phyloP scores from a whole-genome alignment of 495 filamentous ascomycete species.

The Penicillium antarcticum region DNA sequence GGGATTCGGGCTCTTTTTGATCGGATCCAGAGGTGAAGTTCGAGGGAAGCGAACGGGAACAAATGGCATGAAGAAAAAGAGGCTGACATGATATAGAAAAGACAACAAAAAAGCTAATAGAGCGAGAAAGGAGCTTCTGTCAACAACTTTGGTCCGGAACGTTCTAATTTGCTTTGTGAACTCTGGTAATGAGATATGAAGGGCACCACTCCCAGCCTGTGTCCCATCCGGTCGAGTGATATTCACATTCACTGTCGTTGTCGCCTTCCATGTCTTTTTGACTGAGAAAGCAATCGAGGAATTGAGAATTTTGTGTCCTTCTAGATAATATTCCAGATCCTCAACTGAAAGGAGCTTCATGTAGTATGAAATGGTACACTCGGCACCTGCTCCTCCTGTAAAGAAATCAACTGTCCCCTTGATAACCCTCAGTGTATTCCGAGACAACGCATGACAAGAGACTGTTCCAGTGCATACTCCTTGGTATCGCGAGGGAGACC shows the following conservation, averaged over 20 bases:
- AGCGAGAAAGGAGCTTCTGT: not conserved
- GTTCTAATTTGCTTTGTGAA: constrained; percentile 58
- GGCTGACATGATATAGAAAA: constrained; percentile 53
- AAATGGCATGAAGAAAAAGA: constrained; percentile 55
- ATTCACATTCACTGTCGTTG: constrained; percentile 60
- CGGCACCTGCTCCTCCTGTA: constrained; percentile 50
- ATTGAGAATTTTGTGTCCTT: constrained; percentile 62
- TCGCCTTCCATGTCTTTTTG: constrained; percentile 56
- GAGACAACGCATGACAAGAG: constrained; percentile 52
- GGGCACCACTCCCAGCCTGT: constrained; percentile 55
- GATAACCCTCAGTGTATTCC: constrained; percentile 45
- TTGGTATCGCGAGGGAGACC: constrained; percentile 2
- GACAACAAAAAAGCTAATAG: constrained; percentile 37
- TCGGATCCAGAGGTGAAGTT: not conserved
- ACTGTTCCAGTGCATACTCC: constrained; percentile 56
- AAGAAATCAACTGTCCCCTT: constrained; percentile 44
- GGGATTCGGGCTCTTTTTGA: not conserved
- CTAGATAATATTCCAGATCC: constrained; percentile 50
- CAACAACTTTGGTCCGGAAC: constrained; percentile 27
- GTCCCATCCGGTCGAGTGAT: constrained; percentile 35
- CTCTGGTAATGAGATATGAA: constrained; percentile 53
- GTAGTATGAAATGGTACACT: constrained; percentile 59
- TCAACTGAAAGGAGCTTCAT: constrained; percentile 55
- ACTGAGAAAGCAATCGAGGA: constrained; percentile 53
- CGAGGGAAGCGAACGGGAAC: constrained; percentile 10